Evolutionary conservation across 192 early-diverging fungal genomes (phyloP), one percentile per base, ranked within the genome.

Genomic region (Entomortierella chlamydospora): DNA sequence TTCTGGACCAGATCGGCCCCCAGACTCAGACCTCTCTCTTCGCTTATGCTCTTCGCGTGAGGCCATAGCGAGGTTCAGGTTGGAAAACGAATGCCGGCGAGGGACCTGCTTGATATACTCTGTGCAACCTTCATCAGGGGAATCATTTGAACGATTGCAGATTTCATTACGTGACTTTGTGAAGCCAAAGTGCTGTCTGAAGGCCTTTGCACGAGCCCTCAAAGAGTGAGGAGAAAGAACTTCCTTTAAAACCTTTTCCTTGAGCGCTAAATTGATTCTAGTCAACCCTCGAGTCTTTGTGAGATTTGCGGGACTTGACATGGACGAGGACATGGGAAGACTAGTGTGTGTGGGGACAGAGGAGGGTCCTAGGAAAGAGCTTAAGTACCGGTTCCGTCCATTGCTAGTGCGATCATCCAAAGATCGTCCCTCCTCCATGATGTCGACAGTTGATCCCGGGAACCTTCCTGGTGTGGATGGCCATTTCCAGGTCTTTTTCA

Each of bases 161-260:
- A 64, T 49, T 6, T 62, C 68, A 45, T 62, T 59, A 28, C 55
- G 53, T 4, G 50, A 61, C 68, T 71, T 68, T 61, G 64, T 15
- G 11, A 49, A 70, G 11, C 64, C 68, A 87, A 74, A 68, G 82
- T 88, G 20, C 74, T 87, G 57, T 63, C 85, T 50, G 86, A 91
- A 82, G 80, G 90, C 31, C 83, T 57, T 61, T 86, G 87, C 88
- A 17, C 95, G 86, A 34, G 92, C 88, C 49, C 90, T 87, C 22
- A 99, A 71, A 23, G 94, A 91, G 62, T 92, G 85, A 0, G 96
- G 97, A 23, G 95, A 95, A 61, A 99, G 87, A 0, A 96, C 96
- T 45, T 99, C 97, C 42, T 88, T 88, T 56, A 98, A 87, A 11
- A 98, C 93, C 69, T 97, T 90, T 81, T 95, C 93, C 73, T 95